phyloP scores from a whole-genome alignment of 2,329 filamentous ascomycete genomes.

The Huntiella moniliformis region DNA sequence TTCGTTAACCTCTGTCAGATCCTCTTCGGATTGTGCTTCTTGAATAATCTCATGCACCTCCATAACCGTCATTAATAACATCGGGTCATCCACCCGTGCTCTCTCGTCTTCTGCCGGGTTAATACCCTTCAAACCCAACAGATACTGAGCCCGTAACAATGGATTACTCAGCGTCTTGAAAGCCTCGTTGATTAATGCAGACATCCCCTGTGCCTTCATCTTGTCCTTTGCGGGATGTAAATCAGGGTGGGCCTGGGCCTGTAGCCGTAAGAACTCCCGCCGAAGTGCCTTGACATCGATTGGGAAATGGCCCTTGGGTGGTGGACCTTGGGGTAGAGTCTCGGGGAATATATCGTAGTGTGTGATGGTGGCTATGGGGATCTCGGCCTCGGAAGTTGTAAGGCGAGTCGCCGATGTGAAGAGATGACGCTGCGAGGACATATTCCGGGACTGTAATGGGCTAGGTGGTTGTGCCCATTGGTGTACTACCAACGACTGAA shows the following conservation, averaged over 20 bases:
- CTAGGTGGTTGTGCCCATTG: neutral
- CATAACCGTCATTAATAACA: slow-evolving; percentile 59
- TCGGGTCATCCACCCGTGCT: slow-evolving; percentile 45
- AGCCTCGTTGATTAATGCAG: slow-evolving; percentile 72
- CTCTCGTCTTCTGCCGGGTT: slow-evolving; percentile 67
- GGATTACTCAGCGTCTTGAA: slow-evolving; percentile 71
- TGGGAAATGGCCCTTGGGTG: slow-evolving; percentile 56
- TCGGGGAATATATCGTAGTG: slow-evolving; percentile 80
- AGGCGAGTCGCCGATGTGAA: neutral
- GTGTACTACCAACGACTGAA: slow-evolving; percentile 10
- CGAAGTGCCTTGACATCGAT: slow-evolving; percentile 54
- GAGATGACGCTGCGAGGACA: neutral
- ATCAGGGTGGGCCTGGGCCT: slow-evolving; percentile 61
- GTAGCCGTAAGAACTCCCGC: slow-evolving; percentile 70
- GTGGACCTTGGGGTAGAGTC: slow-evolving; percentile 58
- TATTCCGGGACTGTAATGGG: neutral
- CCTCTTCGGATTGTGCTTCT: slow-evolving; percentile 47
- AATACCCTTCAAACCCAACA: slow-evolving; percentile 54
- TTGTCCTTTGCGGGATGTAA: slow-evolving; percentile 34
- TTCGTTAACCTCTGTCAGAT: slow-evolving; percentile 36
- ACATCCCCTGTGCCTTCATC: slow-evolving; percentile 53
- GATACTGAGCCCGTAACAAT: slow-evolving; percentile 69
- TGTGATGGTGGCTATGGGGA: slow-evolving; percentile 22
- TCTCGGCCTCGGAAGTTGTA: neutral
- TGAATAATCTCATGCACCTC: slow-evolving; percentile 63